phyloP scores from a whole-genome alignment of 2,329 filamentous ascomycete genomes.

The Onygenales sp. region DNA sequence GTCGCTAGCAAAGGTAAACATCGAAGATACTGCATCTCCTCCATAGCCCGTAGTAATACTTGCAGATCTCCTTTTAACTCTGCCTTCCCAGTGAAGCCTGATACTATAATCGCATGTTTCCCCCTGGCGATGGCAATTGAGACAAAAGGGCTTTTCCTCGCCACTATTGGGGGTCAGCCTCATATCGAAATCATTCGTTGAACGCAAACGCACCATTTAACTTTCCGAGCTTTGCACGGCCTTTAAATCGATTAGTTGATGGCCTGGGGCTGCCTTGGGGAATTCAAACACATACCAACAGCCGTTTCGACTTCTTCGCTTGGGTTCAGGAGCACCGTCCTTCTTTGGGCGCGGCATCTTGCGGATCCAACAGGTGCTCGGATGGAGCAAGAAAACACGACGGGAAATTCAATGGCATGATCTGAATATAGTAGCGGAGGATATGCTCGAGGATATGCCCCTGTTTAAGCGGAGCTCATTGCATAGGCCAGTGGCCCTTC shows the following conservation, averaged over 20 bases:
- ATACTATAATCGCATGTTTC: constrained; percentile 75
- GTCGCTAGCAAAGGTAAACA: not conserved
- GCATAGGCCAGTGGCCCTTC: too few relatives aligned
- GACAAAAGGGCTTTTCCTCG: constrained; percentile 63
- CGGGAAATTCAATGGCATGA: too few relatives aligned
- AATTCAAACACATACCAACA: constrained; percentile 43
- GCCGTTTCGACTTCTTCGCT: constrained; percentile 52
- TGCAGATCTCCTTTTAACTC: constrained; percentile 25
- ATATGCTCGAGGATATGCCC: too few relatives aligned
- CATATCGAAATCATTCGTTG: not conserved
- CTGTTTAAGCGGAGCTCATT: too few relatives aligned
- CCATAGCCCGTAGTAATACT: not conserved
- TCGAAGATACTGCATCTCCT: not conserved
- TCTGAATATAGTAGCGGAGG: too few relatives aligned
- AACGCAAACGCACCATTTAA: constrained; percentile 49
- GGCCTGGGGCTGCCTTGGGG: constrained; percentile 3
- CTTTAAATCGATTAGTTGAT: constrained; percentile 28
- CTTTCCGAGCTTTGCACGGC: constrained; percentile 65
- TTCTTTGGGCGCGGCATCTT: constrained; percentile 55
- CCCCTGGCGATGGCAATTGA: constrained; percentile 62
- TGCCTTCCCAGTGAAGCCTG: constrained; percentile 69
- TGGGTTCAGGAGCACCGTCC: constrained; percentile 48
- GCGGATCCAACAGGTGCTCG: not conserved
- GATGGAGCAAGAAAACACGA: too few relatives aligned
- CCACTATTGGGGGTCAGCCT: constrained; percentile 37